Conservation (phyloP, 306 rosid species). For the Begonia peltatifolia region DNA sequence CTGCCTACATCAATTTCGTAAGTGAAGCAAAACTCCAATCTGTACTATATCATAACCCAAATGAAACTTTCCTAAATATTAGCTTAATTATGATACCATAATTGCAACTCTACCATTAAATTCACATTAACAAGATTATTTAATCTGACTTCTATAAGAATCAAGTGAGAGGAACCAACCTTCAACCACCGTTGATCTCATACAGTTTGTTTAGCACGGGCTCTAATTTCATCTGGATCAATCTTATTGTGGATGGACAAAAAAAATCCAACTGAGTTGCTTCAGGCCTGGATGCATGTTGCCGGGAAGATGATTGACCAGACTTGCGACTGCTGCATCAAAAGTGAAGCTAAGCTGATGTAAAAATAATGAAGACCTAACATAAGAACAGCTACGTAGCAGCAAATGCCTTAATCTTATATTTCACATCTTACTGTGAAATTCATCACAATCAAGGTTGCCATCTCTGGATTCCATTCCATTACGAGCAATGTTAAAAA, state of each 20-base stretch:
- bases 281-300: constrained; percentile 77
- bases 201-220: constrained; percentile 59
- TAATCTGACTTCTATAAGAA: not conserved
- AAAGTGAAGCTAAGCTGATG: constrained; percentile 2
- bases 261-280: constrained; percentile 93
- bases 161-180: constrained; percentile 31
- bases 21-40: no score
- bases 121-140: no score
- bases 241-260: constrained; percentile 74
- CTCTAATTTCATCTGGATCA: constrained; percentile 90
- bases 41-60: no score
- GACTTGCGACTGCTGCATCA: constrained; percentile 63
- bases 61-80: no score
- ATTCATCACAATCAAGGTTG: constrained; percentile 78
- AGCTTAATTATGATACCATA: no score
- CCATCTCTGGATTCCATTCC: constrained; percentile 92
- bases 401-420: not conserved
- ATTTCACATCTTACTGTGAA: constrained; percentile 48
- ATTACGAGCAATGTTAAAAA: constrained; percentile 5
- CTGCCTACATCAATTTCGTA: no score
- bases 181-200: constrained; percentile 87
- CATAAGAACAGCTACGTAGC: not conserved
- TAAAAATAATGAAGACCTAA: not conserved
- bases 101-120: no score
- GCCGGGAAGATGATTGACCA: constrained; percentile 74